Evolutionary conservation across 108 stramenopile species (phyloP).

Genomic region (Cyclotella atomus): DNA sequence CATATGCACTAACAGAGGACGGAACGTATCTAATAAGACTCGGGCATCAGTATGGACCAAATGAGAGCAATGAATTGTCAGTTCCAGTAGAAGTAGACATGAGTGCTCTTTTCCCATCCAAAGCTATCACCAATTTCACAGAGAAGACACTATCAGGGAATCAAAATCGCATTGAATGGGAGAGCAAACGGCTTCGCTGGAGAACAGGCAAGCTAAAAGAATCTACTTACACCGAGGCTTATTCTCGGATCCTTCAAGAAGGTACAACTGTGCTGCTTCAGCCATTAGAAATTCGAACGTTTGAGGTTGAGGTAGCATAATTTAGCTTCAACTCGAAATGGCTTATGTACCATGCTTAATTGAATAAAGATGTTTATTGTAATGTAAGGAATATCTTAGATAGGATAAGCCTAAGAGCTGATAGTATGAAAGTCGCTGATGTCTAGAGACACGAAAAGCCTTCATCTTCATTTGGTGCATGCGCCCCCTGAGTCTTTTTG

Average conservation of each 20-base stretch:
- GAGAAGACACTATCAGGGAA: constrained; percentile 76
- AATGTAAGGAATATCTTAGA: no score
- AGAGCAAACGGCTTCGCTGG: constrained; percentile 43
- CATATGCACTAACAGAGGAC: constrained; percentile 44
- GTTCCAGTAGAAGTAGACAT: constrained; percentile 66
- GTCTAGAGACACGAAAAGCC: no score
- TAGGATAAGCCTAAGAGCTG: no score
- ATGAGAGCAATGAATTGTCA: constrained; percentile 67
- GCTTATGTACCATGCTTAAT: no score
- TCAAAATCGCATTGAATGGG: constrained; percentile 41
- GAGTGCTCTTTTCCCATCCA: constrained; percentile 29
- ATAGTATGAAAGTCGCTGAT: no score
- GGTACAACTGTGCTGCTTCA: constrained; percentile 30
- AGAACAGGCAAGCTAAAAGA: neutral
- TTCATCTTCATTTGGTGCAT: no score
- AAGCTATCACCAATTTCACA: constrained; percentile 24
- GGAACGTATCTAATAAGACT: constrained; percentile 71
- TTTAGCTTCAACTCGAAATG: no score
- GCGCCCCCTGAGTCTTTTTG: no score
- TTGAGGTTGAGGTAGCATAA: constrained; percentile 41
- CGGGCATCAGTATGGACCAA: constrained; percentile 87
- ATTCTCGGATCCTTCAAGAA: neutral
- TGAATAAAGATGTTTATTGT: no score
- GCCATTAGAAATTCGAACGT: constrained; percentile 74
- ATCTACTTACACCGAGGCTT: neutral